Percentiles rank a stretch among this genome's conserved stretches.
phyloP scores from a whole-genome alignment of 139 green algal genomes.

The Raphidocelis subcapitata region DNA sequence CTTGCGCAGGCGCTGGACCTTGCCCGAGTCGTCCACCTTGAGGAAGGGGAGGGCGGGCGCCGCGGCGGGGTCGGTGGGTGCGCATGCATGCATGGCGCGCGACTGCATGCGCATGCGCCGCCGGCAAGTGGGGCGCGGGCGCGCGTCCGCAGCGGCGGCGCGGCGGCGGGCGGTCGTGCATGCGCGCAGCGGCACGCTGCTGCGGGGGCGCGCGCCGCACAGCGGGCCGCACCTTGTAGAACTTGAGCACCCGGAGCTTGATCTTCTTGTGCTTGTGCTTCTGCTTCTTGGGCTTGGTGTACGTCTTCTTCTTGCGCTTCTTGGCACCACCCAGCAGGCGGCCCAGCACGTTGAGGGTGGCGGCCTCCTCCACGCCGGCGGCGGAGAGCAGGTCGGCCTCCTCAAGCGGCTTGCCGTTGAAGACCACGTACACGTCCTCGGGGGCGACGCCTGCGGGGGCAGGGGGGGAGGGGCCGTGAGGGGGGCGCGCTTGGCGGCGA shows the following conservation, averaged over 20 bases:
- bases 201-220: too few species aligned
- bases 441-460: conserved; percentile 58
- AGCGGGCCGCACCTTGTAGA: conserved; percentile 61
- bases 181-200: too few species aligned
- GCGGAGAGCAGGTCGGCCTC: conserved; percentile 60
- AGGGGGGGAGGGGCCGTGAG: background rate
- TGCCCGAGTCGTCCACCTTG: conserved; percentile 94
- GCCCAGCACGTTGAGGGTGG: conserved; percentile 69
- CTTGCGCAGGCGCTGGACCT: conserved; percentile 96
- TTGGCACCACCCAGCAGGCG: conserved; percentile 94
- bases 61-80: background rate
- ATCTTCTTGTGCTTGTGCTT: conserved; percentile 99
- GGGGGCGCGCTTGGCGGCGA: background rate
- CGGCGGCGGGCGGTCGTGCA: too few species aligned
- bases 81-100: background rate
- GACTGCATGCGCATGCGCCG: too few species aligned
- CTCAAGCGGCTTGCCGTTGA: conserved; percentile 81
- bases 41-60: background rate
- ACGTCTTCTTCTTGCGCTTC: conserved; percentile 99
- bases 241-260: conserved; percentile 84
- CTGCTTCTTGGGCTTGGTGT: conserved; percentile 99
- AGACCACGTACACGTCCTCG: conserved; percentile 77
- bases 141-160: too few species aligned
- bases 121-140: too few species aligned
- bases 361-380: conserved; percentile 80